A percentile compares a stretch with the other conserved stretches of the same genome.
Conservation (phyloP, 129 eudicot species). For the Escallonia rubra region DNA sequence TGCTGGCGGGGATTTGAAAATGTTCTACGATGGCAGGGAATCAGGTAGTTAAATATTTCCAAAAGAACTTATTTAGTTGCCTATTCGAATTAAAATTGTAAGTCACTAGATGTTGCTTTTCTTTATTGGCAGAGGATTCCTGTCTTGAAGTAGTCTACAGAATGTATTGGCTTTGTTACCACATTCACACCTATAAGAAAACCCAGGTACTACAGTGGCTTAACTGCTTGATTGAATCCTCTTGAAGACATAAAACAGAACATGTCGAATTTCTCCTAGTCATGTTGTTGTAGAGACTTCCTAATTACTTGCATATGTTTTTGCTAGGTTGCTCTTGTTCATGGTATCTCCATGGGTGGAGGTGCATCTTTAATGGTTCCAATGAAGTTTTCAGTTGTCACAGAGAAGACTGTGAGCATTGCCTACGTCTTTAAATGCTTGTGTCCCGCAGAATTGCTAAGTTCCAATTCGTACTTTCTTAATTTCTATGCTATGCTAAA, state of each 20-base stretch:
- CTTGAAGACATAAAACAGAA: background rate
- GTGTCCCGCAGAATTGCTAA: background rate
- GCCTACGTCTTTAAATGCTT: background rate
- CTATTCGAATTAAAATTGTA: background rate
- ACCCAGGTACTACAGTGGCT: constrained; percentile 46
- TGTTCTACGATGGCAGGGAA: constrained; percentile 79
- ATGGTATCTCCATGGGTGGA: constrained; percentile 98
- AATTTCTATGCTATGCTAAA: background rate
- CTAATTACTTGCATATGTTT: background rate
- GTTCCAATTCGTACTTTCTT: background rate
- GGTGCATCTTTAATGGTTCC: constrained; percentile 99
- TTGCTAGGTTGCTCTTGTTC: constrained; percentile 81
- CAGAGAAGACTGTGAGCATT: constrained; percentile 77
- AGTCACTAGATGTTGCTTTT: background rate
- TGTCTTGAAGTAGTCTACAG: constrained; percentile 92
- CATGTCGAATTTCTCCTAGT: no score
- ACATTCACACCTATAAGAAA: constrained; percentile 83
- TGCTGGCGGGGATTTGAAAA: constrained; percentile 89
- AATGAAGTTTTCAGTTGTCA: constrained; percentile 87
- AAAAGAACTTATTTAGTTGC: background rate
- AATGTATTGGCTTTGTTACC: constrained; percentile 97
- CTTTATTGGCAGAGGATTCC: constrained; percentile 58
- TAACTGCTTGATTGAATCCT: constrained; percentile 1
- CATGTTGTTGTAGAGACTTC: background rate
- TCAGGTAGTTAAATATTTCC: constrained; percentile 33